Base-by-base conservation (phyloP, 345 rosid genomes). In the Eutrema japonicum region DNA sequence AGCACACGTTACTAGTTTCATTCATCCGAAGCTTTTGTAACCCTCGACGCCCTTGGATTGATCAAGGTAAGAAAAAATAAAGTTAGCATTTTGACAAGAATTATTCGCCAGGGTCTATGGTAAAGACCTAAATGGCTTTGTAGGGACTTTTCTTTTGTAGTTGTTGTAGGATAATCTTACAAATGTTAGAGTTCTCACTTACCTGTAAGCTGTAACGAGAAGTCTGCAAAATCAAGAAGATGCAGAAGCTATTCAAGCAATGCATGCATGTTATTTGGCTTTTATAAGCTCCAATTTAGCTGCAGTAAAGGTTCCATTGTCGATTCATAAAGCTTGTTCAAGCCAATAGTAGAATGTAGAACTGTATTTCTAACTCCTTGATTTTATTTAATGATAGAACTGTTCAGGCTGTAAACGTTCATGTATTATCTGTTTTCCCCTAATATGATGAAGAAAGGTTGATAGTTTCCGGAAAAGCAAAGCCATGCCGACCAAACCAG, bases 401-500 rank as follows among this genome's bases (percentile, higher is more conserved):
- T 65, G 57, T 29, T 46, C 27, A 54, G 38, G 51, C 50, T 55
- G 42, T 10, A 46, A 41, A 40, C 7, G 10, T 27, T 40, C 4
- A 14, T 62, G 26, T 7, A 12, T 4, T 14, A 65, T 46, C 5
- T 7, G 5, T 11, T 16, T 30, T 71, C 0, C 29, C 10, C 12
- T 33, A 72, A 6, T 47, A 5, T 57, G 66, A 26, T 47, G 77
- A 27, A 11, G 18, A 36, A 45, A 38, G 16, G 58, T 66, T 55
- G 52, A 38, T 55, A 55, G 49, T 47, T 6, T 51, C 18, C 8
- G 36, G 26, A 27, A 57, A 46, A 49, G 26, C 51, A 60, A 59
- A 60, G 41, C 50, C 67, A 59, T n/a, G 40, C 59, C 14, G 30
- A 59, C 33, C 49, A 49, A 49, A 26, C 42, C 50, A 71, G 75